Evolutionary conservation across 768 basidiomycete genomes (phyloP), one percentile per base, ranked within the genome.

Genomic region (Clitopilus passeckerianus): DNA sequence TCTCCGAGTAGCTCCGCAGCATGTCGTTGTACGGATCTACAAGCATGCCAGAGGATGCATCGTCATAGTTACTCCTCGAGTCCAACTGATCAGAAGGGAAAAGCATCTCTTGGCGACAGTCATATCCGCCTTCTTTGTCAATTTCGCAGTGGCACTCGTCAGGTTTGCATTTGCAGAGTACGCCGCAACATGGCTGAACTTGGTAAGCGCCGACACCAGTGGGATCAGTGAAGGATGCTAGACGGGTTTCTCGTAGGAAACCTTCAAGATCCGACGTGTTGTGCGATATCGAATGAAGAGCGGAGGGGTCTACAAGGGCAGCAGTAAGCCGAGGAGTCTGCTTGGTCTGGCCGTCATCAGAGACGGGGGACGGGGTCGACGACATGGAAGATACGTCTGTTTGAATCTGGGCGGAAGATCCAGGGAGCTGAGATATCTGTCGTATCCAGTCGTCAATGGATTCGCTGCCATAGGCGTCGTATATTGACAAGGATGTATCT

Each of bases 371-470:
- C 12, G 57, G 34, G 9, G 15, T 24, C 1, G 22, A n/a, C 14
- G 44, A 27, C 24, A 55, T 50, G 9, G 34, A 30, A 30, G 55
- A 57, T 22, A n/a, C 37, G 27, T 57, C 59, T 6, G 44, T 15
- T 20, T 22, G 16, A 27, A 33, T 50, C 46, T 50, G 46, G 22
- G 58, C 16, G 52, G 57, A 18, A 14, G 65, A 41, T 59, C 62
- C 14, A 61, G 74, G 65, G 60, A 74, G 68, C 64, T 65, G 66
- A 56, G 76, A 75, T 64, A 85, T 73, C 63, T 85, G 81, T 57
- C 79, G 79, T 57, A 87, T 74, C 86, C 86, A 88, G 59, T 87
- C 85, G 65, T 86, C 86, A 44, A 87, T 80, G 59, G 78, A 75
- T 27, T 75, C 75, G 35, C 74, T 71, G 63, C 77, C 73, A 24